phyloP scores from a whole-genome alignment of 176 grass and related monocot species.

The Thinopyrum elongatum region DNA sequence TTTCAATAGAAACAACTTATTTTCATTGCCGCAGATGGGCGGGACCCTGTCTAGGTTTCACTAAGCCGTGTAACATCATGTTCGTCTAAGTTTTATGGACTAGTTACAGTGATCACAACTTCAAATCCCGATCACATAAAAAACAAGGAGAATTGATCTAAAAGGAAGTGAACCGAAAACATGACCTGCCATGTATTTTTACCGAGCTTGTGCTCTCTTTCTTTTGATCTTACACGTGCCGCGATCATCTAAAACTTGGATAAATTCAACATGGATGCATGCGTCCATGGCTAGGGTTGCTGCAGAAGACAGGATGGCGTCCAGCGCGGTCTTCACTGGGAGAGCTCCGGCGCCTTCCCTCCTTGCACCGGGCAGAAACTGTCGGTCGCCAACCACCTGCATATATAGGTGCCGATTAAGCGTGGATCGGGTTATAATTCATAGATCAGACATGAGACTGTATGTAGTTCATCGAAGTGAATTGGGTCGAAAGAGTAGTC shows the following conservation, averaged over 20 bases:
- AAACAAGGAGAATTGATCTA: conserved; percentile 26
- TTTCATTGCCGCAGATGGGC: not conserved
- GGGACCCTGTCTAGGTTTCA: not conserved
- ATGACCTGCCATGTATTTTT: not conserved
- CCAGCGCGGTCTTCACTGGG: conserved; percentile 85
- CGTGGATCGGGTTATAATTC: not conserved
- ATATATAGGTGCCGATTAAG: not conserved
- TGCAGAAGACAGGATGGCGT: conserved; percentile 65
- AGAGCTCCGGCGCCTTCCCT: conserved; percentile 74
- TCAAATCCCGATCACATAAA: not conserved
- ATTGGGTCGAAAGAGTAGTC: not conserved
- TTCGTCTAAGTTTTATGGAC: not conserved
- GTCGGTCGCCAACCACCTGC: conserved; percentile 77
- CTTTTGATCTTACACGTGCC: not conserved
- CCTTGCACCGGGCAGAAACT: conserved; percentile 95
- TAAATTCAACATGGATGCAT: conserved; percentile 3
- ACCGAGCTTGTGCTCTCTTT: conserved; percentile 21
- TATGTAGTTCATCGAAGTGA: not conserved
- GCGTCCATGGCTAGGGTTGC: not conserved
- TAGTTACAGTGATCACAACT: not conserved
- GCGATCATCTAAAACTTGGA: not conserved
- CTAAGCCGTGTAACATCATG: not conserved
- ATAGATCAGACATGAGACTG: not conserved
- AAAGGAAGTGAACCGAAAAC: conserved; percentile 19
- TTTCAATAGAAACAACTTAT: not conserved